phyloP scores from a whole-genome alignment of 345 rosid genomes.

The Eucalyptus marginata region DNA sequence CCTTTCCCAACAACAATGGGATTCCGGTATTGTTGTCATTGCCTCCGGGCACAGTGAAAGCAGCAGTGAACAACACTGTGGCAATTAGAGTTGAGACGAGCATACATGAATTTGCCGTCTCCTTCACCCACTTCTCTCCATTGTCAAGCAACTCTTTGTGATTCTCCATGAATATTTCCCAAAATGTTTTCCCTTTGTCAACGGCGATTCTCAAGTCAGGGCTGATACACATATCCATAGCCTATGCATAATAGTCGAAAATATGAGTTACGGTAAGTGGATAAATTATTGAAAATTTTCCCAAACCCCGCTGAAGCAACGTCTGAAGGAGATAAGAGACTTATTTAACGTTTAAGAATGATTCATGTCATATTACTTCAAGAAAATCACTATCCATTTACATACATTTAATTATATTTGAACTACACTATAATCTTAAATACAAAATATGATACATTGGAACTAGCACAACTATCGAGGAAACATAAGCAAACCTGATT shows the following conservation, averaged over 20 bases:
- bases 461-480: too few species aligned
- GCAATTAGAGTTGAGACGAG: conserved; percentile 16
- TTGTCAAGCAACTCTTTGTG: neutral
- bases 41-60: conserved; percentile 16
- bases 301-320: neutral
- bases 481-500: too few species aligned
- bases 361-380: too few species aligned
- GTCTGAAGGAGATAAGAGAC: too few species aligned
- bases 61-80: conserved; percentile 13
- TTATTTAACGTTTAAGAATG: too few species aligned
- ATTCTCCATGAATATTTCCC: neutral
- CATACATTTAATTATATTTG: too few species aligned
- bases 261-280: neutral
- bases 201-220: neutral
- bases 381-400: too few species aligned
- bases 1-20: neutral
- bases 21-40: neutral
- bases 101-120: conserved; percentile 10
- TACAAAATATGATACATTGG: too few species aligned
- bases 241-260: neutral
- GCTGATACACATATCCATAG: neutral
- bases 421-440: too few species aligned
- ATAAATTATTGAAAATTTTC: neutral
- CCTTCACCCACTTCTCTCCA: neutral
- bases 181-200: accelerated